Percentiles rank a stretch among this genome's conserved stretches.
phyloP scores from a whole-genome alignment of 2,329 filamentous ascomycete genomes.

The Trichoderma lentiforme region DNA sequence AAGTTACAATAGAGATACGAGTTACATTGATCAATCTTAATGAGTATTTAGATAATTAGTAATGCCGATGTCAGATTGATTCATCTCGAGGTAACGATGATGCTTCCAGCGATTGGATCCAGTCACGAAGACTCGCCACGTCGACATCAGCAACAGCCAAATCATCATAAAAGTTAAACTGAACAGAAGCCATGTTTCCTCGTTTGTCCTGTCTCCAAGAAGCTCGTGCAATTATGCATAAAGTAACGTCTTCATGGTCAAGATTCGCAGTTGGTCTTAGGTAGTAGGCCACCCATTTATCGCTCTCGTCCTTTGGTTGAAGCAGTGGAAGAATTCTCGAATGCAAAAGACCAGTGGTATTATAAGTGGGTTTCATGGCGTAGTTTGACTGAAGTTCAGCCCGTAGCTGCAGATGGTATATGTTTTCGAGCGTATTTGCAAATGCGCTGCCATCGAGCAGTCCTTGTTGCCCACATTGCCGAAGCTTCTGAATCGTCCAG shows the following conservation, averaged over 20 bases:
- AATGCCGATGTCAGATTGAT: too few relatives aligned
- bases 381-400: neutral
- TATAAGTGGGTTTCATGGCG: neutral
- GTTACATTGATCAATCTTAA: rapidly evolving
- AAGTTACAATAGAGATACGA: rapidly evolving
- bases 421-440: neutral
- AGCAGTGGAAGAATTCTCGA: neutral
- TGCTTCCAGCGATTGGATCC: neutral
- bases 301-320: neutral
- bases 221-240: neutral
- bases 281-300: neutral
- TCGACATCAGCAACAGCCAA: neutral
- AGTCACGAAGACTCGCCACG: neutral
- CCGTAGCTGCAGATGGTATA: neutral
- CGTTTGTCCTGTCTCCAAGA: neutral
- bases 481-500: neutral
- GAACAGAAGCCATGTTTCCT: neutral
- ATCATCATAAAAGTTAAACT: neutral
- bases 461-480: neutral
- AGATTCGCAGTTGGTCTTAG: neutral
- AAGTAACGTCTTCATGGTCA: neutral
- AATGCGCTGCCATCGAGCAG: neutral
- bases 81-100: rapidly evolving
- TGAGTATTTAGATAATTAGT: rapidly evolving
- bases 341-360: neutral